Conservation (phyloP, 2,329 filamentous ascomycete genomes). For the Penicillium occitanis region DNA sequence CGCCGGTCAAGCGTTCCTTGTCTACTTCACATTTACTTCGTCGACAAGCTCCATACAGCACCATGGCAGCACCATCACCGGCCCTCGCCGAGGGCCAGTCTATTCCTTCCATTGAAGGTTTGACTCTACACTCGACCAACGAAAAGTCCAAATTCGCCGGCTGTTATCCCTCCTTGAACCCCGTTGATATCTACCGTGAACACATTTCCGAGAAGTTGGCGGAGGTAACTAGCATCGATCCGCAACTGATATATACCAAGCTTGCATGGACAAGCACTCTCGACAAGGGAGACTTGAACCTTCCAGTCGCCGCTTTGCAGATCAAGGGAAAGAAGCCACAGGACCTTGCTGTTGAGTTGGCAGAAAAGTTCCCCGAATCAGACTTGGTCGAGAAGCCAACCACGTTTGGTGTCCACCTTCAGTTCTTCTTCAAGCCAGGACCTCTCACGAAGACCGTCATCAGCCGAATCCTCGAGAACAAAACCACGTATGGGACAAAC, state of each 20-base stretch:
- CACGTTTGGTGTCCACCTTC: slow-evolving; percentile 59
- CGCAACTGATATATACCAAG: slow-evolving; percentile 41
- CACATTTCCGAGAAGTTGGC: slow-evolving; percentile 47
- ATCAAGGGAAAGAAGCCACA: slow-evolving; percentile 60
- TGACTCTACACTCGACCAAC: slow-evolving; percentile 42
- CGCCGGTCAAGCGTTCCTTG: slow-evolving; percentile 3
- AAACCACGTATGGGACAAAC: slow-evolving; percentile 60
- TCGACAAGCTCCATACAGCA: slow-evolving; percentile 15
- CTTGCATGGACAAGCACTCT: slow-evolving; percentile 48
- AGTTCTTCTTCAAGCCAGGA: slow-evolving; percentile 64
- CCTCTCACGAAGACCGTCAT: slow-evolving; percentile 59
- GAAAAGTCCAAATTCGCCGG: slow-evolving; percentile 42
- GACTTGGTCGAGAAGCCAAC: slow-evolving; percentile 58
- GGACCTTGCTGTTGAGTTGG: slow-evolving; percentile 57
- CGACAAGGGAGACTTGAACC: slow-evolving; percentile 49
- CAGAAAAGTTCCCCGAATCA: slow-evolving; percentile 57
- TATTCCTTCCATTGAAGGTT: slow-evolving; percentile 35
- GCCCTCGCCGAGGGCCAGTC: slow-evolving; percentile 28
- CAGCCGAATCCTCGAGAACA: slow-evolving; percentile 59
- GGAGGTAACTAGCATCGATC: slow-evolving; percentile 40
- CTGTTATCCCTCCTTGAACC: slow-evolving; percentile 48
- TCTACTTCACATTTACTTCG: slow-evolving; percentile 19
- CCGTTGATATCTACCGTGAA: slow-evolving; percentile 48
- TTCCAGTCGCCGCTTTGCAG: slow-evolving; percentile 46
- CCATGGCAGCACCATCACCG: slow-evolving; percentile 23